Base-by-base conservation (phyloP, 805 yeast species). In the Sugiyamaella qingdaonensis region DNA sequence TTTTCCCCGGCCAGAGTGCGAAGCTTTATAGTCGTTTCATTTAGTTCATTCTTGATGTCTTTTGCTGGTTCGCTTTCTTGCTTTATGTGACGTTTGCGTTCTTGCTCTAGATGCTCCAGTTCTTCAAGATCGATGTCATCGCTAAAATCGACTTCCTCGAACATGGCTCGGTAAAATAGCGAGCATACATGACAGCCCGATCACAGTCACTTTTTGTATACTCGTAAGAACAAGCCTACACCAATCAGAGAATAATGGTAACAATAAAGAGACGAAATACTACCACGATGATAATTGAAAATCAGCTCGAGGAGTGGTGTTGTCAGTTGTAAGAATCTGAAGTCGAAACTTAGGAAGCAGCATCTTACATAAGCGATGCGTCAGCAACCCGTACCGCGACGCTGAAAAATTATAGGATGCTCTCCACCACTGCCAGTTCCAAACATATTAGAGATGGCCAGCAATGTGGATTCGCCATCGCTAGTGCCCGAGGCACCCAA, bases 401-500 rank as follows among this genome's bases (percentile, higher is more conserved):
- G 49, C 18, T 33, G 29, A 42, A 35, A 49, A 49, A 44, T 41
- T 32, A 14, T 18, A 11, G 19, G 16, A 39, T 34, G n/a, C 16
- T 39, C 43, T 16, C 43, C 19, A 14, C 24, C 43, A 39, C 16
- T 34, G 24, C 11, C 21, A 39, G 10, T 19, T n/a, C 13, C 21
- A 39, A n/a, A 39, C 24, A 19, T 9, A 13, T 10, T 39, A 39
- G 19, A 39, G 24, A 14, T 39, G 43, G 37, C 37, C 8, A 34
- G 37, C 37, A 34, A 39, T 2, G 21, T 39, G 13, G 43, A 39
- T 14, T 39, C 43, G 29, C 81, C 84, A 27, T 95, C 95, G 1
- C 83, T 90, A 48, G 91, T 90, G 21, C 98, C 98, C 10, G 83
- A 82, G 43, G 91, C 89, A 57, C 98, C 99, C 34, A 73, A 81